These are phyloP conservation scores for Penicillium maclennaniae DNA, from an alignment of 495 filamentous ascomycete genomes.

Conservation along the genomic window DNA sequence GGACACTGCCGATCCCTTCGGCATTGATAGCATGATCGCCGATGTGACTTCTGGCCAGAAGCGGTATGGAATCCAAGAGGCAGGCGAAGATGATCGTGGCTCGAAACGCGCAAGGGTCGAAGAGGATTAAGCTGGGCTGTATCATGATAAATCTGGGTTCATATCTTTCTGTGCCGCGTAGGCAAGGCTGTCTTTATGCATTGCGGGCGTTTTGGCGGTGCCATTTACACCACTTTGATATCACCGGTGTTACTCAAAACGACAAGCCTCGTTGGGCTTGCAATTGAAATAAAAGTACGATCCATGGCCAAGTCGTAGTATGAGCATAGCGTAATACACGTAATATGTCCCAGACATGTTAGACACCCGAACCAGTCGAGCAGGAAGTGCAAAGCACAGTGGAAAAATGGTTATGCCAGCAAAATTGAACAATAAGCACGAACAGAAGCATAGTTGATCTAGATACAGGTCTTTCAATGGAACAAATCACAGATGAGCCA, in stretches of 20 bases:
- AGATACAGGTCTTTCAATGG: too few species aligned
- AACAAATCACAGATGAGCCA: too few species aligned
- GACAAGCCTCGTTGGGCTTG: neutral
- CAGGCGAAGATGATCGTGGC: slow-evolving; percentile 52
- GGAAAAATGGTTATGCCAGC: too few species aligned
- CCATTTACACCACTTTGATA: slow-evolving; percentile 9
- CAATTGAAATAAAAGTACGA: neutral
- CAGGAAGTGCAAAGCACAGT: too few species aligned
- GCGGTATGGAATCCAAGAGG: slow-evolving; percentile 81
- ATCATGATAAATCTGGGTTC: slow-evolving; percentile 6
- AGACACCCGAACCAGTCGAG: too few species aligned
- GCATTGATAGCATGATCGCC: slow-evolving; percentile 86
- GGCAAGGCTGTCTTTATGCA: slow-evolving; percentile 16
- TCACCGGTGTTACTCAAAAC: slow-evolving; percentile 3
- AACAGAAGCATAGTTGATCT: too few species aligned
- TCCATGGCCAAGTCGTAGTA: too few species aligned
- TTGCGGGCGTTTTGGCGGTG: slow-evolving; percentile 27
- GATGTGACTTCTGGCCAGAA: slow-evolving; percentile 72
- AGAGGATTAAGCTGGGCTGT: slow-evolving; percentile 50
- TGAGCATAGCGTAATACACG: too few species aligned
- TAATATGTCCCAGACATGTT: too few species aligned
- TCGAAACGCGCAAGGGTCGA: slow-evolving; percentile 79
- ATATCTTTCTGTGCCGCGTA: slow-evolving; percentile 1
- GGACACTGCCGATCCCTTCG: slow-evolving; percentile 82
- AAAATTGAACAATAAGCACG: too few species aligned